phyloP scores from a whole-genome alignment of 257 asterid species.

The Nyctanthes arbortristis region DNA sequence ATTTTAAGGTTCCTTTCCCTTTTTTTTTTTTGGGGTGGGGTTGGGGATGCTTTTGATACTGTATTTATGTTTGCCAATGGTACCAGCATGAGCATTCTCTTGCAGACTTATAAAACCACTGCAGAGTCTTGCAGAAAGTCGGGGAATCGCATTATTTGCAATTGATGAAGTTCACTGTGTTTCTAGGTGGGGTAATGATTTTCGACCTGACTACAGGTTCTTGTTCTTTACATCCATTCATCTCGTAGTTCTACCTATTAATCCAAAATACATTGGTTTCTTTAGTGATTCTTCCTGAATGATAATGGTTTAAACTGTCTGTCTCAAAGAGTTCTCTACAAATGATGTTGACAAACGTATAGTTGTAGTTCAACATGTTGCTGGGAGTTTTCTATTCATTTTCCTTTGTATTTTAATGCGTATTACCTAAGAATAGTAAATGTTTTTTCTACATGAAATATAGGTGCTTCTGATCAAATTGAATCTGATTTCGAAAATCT shows the following conservation, averaged over 20 bases:
- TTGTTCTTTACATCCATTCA: constrained; percentile 21
- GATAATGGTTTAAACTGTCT: constrained; percentile 6
- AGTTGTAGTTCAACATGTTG: constrained; percentile 6
- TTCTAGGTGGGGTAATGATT: constrained; percentile 92
- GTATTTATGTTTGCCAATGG: constrained; percentile 17
- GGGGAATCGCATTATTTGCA: constrained; percentile 77
- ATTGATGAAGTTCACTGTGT: constrained; percentile 84
- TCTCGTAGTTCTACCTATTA: constrained; percentile 11
- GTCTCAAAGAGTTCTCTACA: constrained; percentile 3
- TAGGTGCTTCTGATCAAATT: constrained; percentile 2
- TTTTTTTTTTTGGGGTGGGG: neutral
- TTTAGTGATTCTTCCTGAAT: constrained; percentile 16
- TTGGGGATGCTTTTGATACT: no score
- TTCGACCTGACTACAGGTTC: constrained; percentile 86
- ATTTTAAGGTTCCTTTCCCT: constrained; percentile 49
- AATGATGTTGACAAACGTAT: constrained; percentile 11
- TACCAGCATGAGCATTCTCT: constrained; percentile 14
- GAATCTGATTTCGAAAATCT: constrained; percentile 6
- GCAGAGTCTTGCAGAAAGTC: constrained; percentile 64
- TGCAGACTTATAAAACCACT: constrained; percentile 62
- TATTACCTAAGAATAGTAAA: constrained; percentile 7
- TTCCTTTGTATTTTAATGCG: neutral
- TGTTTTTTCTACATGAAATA: neutral
- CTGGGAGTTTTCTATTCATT: constrained; percentile 2
- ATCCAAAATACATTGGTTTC: constrained; percentile 6